Evolutionary conservation across 148 eudicot species (phyloP), one percentile per base, ranked within the genome.

Genomic region (Cornus kousa): DNA sequence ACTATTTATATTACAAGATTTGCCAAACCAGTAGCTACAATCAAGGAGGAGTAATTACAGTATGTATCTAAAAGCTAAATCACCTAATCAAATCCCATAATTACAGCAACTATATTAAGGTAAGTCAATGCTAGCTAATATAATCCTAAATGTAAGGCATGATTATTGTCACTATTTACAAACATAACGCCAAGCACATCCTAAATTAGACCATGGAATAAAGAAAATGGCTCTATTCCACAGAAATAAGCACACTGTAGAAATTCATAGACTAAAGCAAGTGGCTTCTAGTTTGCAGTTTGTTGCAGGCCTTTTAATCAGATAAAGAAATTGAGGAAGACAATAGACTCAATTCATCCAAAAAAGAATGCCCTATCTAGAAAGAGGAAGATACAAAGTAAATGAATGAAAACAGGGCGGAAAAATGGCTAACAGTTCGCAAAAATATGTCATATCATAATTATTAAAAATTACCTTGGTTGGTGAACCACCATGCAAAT

Each of bases 401-500:
- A 65, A 76, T 11, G 23, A 62, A 62, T 2, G 66, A 19, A n/a
- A 62, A 20, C 22, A n/a, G 66, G 66, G 24, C 4, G 66, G 24
- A 14, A 57, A n/a, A 62, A 19, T 62, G 66, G 6, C 64, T 20
- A 17, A 19, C 66, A 62, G 66, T 62, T 62, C 64, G 16, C 5
- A 57, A 57, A 57, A 62, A 5, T 62, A 62, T 17, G 66, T 14
- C 67, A 12, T 2, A 35, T n/a, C 16, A 8, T 14, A 13, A 72
- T n/a, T 22, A 5, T 32, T 31, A 13, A 64, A 67, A 17, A 39
- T 74, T 83, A 93, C 97, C 97, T 93, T 72, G 97, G 97, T 71
- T 93, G 97, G 79, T 93, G 97, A 68, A 93, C 90, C 67, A 93
- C 97, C 91, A 91, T 93, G 83, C 90, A 93, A 31, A 93, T 82